Evolutionary conservation across 2,329 filamentous ascomycete species (phyloP), one percentile per base, ranked within the genome.

Genomic region (Dactylellina drechsleri): DNA sequence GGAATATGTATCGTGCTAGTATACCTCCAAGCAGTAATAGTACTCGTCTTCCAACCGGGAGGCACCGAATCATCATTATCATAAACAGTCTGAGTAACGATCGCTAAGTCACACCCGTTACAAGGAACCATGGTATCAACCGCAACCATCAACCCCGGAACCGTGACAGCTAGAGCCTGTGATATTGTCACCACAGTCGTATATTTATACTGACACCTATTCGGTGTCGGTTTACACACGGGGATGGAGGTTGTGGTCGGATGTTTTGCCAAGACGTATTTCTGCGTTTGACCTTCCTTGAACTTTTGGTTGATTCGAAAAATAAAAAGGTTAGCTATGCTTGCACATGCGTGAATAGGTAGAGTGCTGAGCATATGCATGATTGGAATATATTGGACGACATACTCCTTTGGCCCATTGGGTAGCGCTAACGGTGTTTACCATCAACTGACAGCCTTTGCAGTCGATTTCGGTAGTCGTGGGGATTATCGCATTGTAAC

Each of bases 1-100:
- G 47, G 47, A 10, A 52, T 52, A 26, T 20, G 18, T 18, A 52
- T 52, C 12, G 47, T 52, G 47, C 47, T 52, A n/a, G 47, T 52
- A 23, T 20, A 52, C n/a, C 2, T 23, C n/a, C 12, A 12, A 13
- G 47, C 47, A 23, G 47, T 52, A 23, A 52, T n/a, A 18, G 47
- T 52, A 1, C 47, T 18, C 12, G 12, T 18, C n/a, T 20, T 23
- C 16, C n/a, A 52, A 1, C 47, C 47, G 23, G 18, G 15, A 7
- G 47, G 47, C 12, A 52, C 43, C 43, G 13, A 47, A 18, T 47
- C 13, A 47, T 47, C 13, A 47, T 15, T 10, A 47, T n/a, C 5
- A 47, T 15, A 28, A 31, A 54, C 26, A 16, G 50, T 54, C 26
- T 26, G 20, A 28, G 20, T 15, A 13, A 56, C 53, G 5, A 56